phyloP scores from a whole-genome alignment of 129 eudicot genomes.

The Centrapalus pauciflorus region DNA sequence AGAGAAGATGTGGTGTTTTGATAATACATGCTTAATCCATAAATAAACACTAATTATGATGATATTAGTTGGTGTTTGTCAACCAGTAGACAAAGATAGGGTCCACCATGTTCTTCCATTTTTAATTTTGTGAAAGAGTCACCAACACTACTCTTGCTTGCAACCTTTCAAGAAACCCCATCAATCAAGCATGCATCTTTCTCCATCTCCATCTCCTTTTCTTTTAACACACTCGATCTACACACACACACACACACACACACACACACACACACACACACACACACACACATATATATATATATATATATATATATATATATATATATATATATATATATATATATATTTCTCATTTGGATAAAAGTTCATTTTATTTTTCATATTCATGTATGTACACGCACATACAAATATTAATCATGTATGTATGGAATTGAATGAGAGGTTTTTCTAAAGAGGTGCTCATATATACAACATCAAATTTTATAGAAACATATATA shows the following conservation, averaged over 20 bases:
- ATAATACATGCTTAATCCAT: conserved; percentile 30
- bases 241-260: neutral
- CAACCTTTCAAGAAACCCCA: conserved; percentile 9
- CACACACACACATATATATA: neutral
- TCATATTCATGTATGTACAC: too few species aligned
- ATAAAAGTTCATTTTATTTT: neutral
- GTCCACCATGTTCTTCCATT: conserved; percentile 60
- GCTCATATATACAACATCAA: too few species aligned
- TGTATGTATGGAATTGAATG: too few species aligned
- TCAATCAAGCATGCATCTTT: conserved; percentile 23
- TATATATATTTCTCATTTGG: neutral
- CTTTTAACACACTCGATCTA: conserved; percentile 17
- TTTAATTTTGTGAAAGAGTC: conserved; percentile 23
- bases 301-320: neutral
- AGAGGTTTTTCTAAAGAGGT: too few species aligned
- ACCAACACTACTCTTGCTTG: conserved; percentile 19
- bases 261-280: neutral
- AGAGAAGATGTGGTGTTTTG: conserved; percentile 32
- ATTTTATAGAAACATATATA: too few species aligned
- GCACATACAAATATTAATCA: too few species aligned
- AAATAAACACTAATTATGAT: conserved; percentile 37
- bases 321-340: neutral
- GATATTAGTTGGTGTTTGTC: conserved; percentile 51
- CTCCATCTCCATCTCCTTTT: conserved; percentile 11
- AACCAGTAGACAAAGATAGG: conserved; percentile 33